Percentiles rank a stretch among this genome's conserved stretches.
These are phyloP conservation scores for Neonectria sp. DNA, from an alignment of 2,329 filamentous ascomycete genomes.

Conservation along the genomic window DNA sequence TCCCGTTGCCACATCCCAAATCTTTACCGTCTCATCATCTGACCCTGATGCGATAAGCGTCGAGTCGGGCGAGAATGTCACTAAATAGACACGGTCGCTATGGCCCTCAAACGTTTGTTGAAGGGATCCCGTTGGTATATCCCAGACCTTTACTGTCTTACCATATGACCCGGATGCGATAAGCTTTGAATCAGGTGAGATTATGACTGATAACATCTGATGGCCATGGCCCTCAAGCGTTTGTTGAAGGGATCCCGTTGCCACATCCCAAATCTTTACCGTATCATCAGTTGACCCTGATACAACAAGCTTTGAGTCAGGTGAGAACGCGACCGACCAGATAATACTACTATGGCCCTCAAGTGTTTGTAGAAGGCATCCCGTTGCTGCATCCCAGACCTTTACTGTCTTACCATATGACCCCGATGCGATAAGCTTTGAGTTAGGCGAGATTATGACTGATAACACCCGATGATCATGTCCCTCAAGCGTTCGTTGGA, in stretches of 20 bases:
- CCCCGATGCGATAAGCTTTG: not conserved
- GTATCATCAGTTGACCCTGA: no score
- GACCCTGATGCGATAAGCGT: not conserved
- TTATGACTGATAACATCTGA: no score
- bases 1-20: not conserved
- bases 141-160: not conserved
- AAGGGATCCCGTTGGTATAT: not conserved
- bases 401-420: not conserved
- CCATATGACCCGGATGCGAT: no score
- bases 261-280: not conserved
- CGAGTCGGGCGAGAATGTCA: no score
- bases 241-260: not conserved
- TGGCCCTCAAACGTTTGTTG: no score
- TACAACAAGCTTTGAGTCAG: no score
- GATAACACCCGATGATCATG: not conserved
- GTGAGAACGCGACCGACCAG: not conserved
- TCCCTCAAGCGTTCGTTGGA: not conserved
- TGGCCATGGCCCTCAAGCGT: not conserved
- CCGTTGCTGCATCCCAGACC: not conserved
- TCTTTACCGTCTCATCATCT: not conserved
- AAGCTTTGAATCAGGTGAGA: no score
- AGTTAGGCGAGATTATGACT: no score
- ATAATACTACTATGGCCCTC: not conserved
- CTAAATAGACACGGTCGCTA: no score
- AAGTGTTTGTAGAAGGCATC: not conserved